Evolutionary conservation across 2,329 filamentous ascomycete species (phyloP).

Genomic region (Verticillium nubilum): DNA sequence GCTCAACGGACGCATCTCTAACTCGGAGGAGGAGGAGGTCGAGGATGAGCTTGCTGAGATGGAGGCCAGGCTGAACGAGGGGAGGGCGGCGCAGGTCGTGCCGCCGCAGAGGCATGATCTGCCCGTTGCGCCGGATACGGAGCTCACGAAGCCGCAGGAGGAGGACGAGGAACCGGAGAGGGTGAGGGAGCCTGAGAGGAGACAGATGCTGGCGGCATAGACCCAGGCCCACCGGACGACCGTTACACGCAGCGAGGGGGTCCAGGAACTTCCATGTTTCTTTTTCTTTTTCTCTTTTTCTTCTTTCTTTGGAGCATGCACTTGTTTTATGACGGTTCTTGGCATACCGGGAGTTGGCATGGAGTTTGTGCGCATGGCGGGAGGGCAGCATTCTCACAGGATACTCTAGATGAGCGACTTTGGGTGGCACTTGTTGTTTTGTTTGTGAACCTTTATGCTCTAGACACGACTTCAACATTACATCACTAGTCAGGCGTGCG

Average conservation of each 20-base stretch:
- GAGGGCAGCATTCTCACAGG: neutral
- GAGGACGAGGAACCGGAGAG: conserved; percentile 8
- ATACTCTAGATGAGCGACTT: neutral
- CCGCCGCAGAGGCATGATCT: conserved; percentile 10
- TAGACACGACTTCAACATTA: neutral
- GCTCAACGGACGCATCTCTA: conserved; percentile 81
- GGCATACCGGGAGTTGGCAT: neutral
- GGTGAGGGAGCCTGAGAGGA: conserved; percentile 24
- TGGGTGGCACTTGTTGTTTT: neutral
- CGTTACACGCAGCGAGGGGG: neutral
- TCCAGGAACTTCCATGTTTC: neutral
- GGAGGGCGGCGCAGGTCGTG: conserved; percentile 3
- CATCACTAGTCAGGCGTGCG: neutral
- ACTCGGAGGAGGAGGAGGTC: conserved; percentile 95
- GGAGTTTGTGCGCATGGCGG: neutral
- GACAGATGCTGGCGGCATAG: conserved; percentile 33
- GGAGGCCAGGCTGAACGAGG: conserved; percentile 35
- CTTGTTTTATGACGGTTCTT: neutral
- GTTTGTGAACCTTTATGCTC: neutral
- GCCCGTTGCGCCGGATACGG: conserved; percentile 23
- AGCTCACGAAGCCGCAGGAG: conserved; percentile 22
- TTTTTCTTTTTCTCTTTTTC: neutral
- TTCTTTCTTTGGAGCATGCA: neutral
- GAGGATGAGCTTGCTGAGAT: conserved; percentile 89
- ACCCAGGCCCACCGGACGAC: neutral